Evolutionary conservation across 2,329 filamentous ascomycete genomes (phyloP).

Genomic region (Claviceps pazoutovae): DNA sequence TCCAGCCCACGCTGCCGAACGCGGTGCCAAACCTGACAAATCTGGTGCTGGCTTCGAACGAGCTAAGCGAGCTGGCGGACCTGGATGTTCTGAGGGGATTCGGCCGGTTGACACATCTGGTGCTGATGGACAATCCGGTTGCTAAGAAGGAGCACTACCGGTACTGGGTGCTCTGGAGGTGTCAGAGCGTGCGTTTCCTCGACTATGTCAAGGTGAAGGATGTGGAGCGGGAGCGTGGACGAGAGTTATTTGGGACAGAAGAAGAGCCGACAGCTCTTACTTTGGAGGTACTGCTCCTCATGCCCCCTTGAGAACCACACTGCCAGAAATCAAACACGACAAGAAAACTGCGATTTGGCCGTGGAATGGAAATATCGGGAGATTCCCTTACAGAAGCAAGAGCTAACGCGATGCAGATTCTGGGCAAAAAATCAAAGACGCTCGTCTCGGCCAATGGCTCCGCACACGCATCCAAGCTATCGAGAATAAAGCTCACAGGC

Average conservation of each 20-base stretch:
- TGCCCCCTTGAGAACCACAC: too few relatives aligned
- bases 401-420: slow-evolving; percentile 41
- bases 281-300: slow-evolving; percentile 37
- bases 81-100: slow-evolving; percentile 65
- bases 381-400: too few relatives aligned
- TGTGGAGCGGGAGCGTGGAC: slow-evolving; percentile 61
- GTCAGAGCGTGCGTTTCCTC: slow-evolving; percentile 73
- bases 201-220: slow-evolving; percentile 89
- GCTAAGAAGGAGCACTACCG: slow-evolving; percentile 92
- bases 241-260: slow-evolving; percentile 68
- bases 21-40: slow-evolving; percentile 72
- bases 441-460: slow-evolving; percentile 38
- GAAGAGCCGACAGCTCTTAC: slow-evolving; percentile 71
- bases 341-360: not conserved
- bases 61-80: slow-evolving; percentile 71
- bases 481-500: slow-evolving; percentile 73
- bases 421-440: slow-evolving; percentile 67
- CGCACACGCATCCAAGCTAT: slow-evolving; percentile 44
- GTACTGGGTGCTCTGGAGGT: slow-evolving; percentile 79
- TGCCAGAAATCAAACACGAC: not conserved
- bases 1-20: slow-evolving; percentile 61
- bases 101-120: slow-evolving; percentile 60
- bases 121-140: slow-evolving; percentile 77
- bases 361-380: too few relatives aligned
- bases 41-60: slow-evolving; percentile 72